Evolutionary conservation across 2,329 filamentous ascomycete genomes (phyloP).

Genomic region (Lachnellula subtilissima): DNA sequence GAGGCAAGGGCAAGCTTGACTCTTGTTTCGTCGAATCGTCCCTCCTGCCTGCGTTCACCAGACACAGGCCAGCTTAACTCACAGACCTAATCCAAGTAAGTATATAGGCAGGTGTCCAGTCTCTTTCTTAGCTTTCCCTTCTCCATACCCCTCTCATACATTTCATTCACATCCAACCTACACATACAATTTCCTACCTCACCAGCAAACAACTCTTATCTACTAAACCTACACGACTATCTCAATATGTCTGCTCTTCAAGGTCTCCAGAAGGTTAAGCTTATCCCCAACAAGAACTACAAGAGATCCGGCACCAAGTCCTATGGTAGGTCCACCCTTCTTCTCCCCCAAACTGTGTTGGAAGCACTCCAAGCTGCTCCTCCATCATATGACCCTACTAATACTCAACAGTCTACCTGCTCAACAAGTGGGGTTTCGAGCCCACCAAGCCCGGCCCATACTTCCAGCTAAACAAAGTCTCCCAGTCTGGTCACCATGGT

Average conservation of each 20-base stretch:
- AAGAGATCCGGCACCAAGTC: constrained; percentile 55
- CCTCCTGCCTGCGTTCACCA: neutral
- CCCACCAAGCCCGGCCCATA: constrained; percentile 61
- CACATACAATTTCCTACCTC: neutral
- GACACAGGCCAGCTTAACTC: neutral
- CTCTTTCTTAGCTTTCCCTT: neutral
- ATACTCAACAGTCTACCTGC: constrained; percentile 37
- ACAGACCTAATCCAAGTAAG: neutral
- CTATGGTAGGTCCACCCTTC: constrained; percentile 37
- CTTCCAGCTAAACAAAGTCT: constrained; percentile 42
- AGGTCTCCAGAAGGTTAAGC: constrained; percentile 39
- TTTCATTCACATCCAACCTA: too few species aligned
- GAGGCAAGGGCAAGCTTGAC: too few species aligned
- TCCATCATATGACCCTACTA: too few species aligned
- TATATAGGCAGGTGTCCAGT: neutral
- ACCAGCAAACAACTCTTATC: neutral
- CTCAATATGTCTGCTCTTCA: constrained; percentile 28
- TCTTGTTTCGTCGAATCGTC: neutral
- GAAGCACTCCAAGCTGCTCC: too few species aligned
- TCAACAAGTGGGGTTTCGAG: constrained; percentile 59
- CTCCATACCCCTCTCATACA: neutral
- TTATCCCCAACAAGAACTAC: constrained; percentile 56
- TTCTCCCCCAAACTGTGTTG: too few species aligned
- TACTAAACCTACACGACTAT: neutral
- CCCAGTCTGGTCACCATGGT: constrained; percentile 35